Evolutionary conservation across 2,329 filamentous ascomycete genomes (phyloP), one percentile per base, ranked within the genome.

Genomic region (Sporothrix luriei): DNA sequence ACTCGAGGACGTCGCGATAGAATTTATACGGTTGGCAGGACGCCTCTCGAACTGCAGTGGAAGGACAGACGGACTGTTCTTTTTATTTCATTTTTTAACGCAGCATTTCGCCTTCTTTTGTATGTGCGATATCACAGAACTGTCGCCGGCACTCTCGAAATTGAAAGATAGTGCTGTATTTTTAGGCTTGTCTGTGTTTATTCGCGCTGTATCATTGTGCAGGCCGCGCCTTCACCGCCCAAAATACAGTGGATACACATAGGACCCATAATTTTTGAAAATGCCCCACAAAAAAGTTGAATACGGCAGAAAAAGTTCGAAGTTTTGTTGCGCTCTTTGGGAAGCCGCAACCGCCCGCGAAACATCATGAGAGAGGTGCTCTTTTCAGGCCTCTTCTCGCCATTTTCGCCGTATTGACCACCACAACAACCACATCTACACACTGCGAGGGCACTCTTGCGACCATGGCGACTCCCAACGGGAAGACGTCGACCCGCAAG

Each of bases 391-490:
- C 19, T 19, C 24, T 10, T 16, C 21, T 14, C 14, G 48, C 9
- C 48, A 10, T 13, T 62, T 19, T 59, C 55, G 6, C 33, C 33
- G 4, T 14, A 43, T 21, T 21, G n/a, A 16, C 38, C 38, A 43
- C 21, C 59, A 46, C 38, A 3, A 61, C 54, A 29, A 59, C 38
- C 57, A 16, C 38, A 29, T 33, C 43, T 3, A 55, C 68, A 49
- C 1, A 48, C 3, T 14, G 33, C 7, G 33, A 13, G 21, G 9
- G n/a, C 43, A 59, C 24, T 33, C 9, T 40, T 21, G 33, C 57
- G 40, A 62, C 54, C 38, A 73, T 73, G 72, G 69, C 71, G 11
- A 4, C 71, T 7, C 43, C 68, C 3, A 64, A 46, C 9, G 65
- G 65, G 38, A 73, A 72, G 33, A n/a, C 52, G 14, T 11, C 55